These are phyloP conservation scores for Torrubiella hemipterigena DNA, from an alignment of 2,329 filamentous ascomycete genomes.

Conservation along the genomic window DNA sequence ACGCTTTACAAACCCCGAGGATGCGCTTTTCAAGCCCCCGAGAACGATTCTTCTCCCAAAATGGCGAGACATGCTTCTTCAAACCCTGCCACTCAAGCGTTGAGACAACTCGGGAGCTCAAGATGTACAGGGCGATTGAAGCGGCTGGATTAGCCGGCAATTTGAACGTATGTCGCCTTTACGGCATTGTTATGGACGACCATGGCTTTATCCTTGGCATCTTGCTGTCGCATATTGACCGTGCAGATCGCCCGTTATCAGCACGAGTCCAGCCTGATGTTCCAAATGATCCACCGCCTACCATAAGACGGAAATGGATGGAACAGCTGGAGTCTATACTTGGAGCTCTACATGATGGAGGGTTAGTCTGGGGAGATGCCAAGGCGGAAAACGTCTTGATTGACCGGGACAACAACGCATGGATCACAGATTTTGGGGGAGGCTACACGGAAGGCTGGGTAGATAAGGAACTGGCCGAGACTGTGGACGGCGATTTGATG, in stretches of 20 bases:
- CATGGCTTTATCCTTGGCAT: slow-evolving; percentile 7
- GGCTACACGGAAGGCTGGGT: slow-evolving; percentile 14
- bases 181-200: slow-evolving; percentile 11
- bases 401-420: slow-evolving; percentile 12
- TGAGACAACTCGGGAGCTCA: slow-evolving; percentile 8
- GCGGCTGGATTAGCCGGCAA: slow-evolving; percentile 6
- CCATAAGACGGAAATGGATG: slow-evolving; percentile 8
- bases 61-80: slow-evolving; percentile 10
- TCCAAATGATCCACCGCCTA: slow-evolving; percentile 4
- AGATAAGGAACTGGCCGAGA: slow-evolving; percentile 8
- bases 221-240: slow-evolving; percentile 8
- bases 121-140: slow-evolving; percentile 7
- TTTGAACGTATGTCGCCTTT: slow-evolving; percentile 9
- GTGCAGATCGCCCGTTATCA: not conserved
- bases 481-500: slow-evolving; percentile 10
- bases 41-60: slow-evolving; percentile 10
- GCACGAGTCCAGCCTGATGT: slow-evolving; percentile 1
- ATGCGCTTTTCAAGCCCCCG: slow-evolving; percentile 11
- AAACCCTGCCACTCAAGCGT: slow-evolving; percentile 9
- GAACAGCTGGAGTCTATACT: slow-evolving; percentile 8
- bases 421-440: slow-evolving; percentile 14
- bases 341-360: slow-evolving; percentile 5
- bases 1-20: slow-evolving; percentile 8
- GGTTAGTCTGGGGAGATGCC: slow-evolving; percentile 13
- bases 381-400: slow-evolving; percentile 17